Base-by-base conservation (phyloP, 2,329 filamentous ascomycete genomes). In the Fusarium pseudoanthophilum region DNA sequence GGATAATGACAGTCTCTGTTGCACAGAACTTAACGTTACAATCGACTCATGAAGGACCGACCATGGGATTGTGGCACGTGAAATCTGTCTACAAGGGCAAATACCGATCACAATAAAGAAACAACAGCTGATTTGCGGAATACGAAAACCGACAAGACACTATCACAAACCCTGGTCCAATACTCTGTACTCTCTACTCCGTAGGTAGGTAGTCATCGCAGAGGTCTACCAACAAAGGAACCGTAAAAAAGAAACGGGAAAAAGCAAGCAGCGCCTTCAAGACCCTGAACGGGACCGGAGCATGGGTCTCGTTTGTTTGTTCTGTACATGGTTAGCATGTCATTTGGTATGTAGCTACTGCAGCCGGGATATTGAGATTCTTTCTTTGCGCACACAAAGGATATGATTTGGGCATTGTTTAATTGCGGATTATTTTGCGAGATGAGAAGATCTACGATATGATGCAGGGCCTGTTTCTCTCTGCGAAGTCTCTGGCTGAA, bases 1-100 rank as follows among this genome's bases (percentile, higher is more conserved):
- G 39, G 42, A 32, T 36, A 40, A 63, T 32, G 28, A 28, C 24
- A 26, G 28, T 57, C 24, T 57, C 26, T 36, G 52, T 63, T 36
- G 42, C 57, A 64, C 42, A 52, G 40, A 43, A 63, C 57, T 67
- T 45, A 67, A 67, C 45, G 66, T 73, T 73, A 57, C 70, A 67
- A 26, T 34, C 24, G 57, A 36, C 28, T 53, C 48, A 55, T 36
- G n/a, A 39, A 46, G 28, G 14, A 52, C 21, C n/a, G 11, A 36
- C 21, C n/a, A 57, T 20, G 32, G 40, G 30, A 28, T 51, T 32
- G 57, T 59, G 52, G 45, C 37, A 46, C 51, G 36, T 59, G 59
- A 42, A 49, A 65, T 49, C 15, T 20, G 21, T 57, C 36, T 45
- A 49, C 34, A 56, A 46, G 51, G 24, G 36, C 36, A 59, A 37